These are phyloP conservation scores for Lepidium didymum DNA, from an alignment of 345 rosid genomes.

Conservation along the genomic window DNA sequence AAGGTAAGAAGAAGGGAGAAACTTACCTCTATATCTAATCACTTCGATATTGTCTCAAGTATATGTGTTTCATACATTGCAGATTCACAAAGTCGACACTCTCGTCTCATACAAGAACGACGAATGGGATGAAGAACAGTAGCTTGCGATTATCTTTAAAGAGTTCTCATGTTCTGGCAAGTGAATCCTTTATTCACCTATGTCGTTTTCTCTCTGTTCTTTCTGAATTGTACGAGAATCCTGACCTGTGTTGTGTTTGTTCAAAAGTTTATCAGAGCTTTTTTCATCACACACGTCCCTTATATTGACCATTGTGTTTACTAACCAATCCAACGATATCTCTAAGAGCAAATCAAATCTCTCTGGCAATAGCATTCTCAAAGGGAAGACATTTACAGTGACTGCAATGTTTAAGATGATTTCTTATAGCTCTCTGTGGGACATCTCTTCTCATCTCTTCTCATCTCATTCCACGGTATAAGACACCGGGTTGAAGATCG, in stretches of 20 bases:
- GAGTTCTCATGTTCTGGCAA: slow-evolving; percentile 3
- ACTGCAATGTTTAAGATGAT: not conserved
- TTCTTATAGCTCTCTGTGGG: not conserved
- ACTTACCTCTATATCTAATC: not conserved
- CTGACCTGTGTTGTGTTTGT: not conserved
- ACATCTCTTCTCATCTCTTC: not conserved
- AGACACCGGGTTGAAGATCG: slow-evolving; percentile 70
- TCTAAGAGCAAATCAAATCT: not conserved
- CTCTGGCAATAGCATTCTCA: not conserved
- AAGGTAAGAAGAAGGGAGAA: slow-evolving; percentile 38
- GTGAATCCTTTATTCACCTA: slow-evolving; percentile 65
- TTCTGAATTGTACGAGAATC: slow-evolving; percentile 9
- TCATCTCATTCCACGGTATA: slow-evolving; percentile 72
- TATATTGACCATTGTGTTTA: not conserved
- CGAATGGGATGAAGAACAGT: slow-evolving; percentile 84
- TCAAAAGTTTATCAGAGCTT: not conserved
- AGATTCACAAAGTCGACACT: slow-evolving; percentile 97
- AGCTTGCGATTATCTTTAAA: not conserved
- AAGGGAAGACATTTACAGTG: not conserved
- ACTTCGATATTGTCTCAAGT: not conserved
- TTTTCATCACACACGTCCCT: not conserved
- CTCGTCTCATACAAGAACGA: slow-evolving; percentile 94
- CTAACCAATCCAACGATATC: not conserved
- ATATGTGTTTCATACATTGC: not conserved
- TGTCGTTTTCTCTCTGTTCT: not conserved